Evolutionary conservation across 257 asterid genomes (phyloP).

Genomic region (Solanum neorickii): DNA sequence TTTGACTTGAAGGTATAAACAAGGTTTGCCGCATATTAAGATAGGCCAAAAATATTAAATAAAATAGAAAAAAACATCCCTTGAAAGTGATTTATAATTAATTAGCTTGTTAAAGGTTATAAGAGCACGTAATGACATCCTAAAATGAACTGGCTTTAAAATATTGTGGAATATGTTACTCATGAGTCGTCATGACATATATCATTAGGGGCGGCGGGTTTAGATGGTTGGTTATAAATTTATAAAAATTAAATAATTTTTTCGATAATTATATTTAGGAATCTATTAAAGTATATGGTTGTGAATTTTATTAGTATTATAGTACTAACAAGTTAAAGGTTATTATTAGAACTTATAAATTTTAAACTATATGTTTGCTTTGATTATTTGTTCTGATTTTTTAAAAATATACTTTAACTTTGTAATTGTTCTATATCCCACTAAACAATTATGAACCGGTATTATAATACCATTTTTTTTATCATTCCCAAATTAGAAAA

Average conservation of each 20-base stretch:
- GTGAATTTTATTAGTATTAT: not conserved
- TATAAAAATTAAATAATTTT: not conserved
- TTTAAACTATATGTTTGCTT: too few relatives aligned
- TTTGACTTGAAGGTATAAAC: not conserved
- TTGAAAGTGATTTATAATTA: not conserved
- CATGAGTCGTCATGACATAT: not conserved
- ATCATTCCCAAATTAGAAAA: too few relatives aligned
- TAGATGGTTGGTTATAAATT: not conserved
- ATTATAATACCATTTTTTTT: too few relatives aligned
- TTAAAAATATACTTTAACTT: too few relatives aligned
- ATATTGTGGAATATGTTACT: not conserved
- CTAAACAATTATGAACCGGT: too few relatives aligned
- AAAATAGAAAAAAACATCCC: not conserved
- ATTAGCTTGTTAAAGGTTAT: not conserved
- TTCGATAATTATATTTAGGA: not conserved
- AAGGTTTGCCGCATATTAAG: not conserved
- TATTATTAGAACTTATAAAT: not conserved
- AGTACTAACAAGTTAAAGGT: rapidly evolving
- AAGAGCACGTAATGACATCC: not conserved
- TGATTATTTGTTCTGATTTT: too few relatives aligned
- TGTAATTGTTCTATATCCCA: too few relatives aligned
- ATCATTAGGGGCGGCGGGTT: not conserved
- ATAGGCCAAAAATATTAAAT: not conserved
- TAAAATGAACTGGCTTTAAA: not conserved
- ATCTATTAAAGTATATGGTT: not conserved